Evolutionary conservation across 108 stramenopile species (phyloP).

Genomic region (Thalassiosira profunda): DNA sequence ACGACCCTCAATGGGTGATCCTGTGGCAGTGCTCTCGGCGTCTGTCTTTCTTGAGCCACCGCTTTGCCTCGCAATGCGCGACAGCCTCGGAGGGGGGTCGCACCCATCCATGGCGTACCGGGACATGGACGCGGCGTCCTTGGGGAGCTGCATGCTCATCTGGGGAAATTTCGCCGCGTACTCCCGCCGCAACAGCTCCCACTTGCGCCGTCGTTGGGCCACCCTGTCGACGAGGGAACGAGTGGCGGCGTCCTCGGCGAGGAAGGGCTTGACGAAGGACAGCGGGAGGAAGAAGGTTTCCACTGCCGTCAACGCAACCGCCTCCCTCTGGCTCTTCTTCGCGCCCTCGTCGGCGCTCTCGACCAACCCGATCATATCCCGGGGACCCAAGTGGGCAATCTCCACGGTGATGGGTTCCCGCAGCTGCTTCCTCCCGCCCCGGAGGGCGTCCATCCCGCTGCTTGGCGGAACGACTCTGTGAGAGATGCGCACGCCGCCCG

Average conservation of each 20-base stretch:
- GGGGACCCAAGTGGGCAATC: conserved; percentile 26
- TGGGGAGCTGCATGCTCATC: conserved; percentile 25
- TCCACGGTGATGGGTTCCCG: conserved; percentile 18
- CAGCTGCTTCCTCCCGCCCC: background rate
- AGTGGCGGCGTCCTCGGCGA: conserved; percentile 12
- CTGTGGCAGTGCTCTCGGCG: too few relatives aligned
- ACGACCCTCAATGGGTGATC: background rate
- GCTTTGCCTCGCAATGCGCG: background rate
- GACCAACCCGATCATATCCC: conserved; percentile 32
- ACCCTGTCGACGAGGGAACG: conserved; percentile 20
- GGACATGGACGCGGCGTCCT: conserved; percentile 12
- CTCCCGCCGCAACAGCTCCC: conserved; percentile 20
- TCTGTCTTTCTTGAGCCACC: background rate
- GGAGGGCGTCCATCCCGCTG: background rate
- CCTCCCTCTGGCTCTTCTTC: conserved; percentile 17
- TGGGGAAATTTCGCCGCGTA: conserved; percentile 31
- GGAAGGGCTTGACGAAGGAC: conserved; percentile 12
- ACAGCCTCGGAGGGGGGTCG: background rate
- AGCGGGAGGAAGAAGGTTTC: conserved; percentile 15
- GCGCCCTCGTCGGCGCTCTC: conserved; percentile 10
- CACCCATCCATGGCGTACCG: conserved; percentile 15
- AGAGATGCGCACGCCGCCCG: conserved; percentile 20
- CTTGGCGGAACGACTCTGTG: background rate
- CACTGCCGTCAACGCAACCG: background rate
- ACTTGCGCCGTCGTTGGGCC: conserved; percentile 20